Evolutionary conservation across 495 filamentous ascomycete genomes (phyloP).

Genomic region (Aspergillus campestris): DNA sequence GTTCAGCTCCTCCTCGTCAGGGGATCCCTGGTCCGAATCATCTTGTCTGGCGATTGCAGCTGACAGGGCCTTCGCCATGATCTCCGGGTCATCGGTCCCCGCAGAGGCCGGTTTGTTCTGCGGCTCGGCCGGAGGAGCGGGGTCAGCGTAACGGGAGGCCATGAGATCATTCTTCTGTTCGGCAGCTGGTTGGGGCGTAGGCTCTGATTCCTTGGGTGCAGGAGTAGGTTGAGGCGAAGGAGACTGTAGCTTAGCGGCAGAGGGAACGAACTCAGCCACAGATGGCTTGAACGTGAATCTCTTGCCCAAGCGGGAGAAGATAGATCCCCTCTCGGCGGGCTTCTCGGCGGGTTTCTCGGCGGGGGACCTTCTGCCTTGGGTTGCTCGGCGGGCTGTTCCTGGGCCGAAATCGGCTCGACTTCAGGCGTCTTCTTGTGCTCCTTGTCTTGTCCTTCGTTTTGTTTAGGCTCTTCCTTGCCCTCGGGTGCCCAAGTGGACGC

Average conservation of each 20-base stretch:
- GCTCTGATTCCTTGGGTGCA: conserved; percentile 3
- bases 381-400: neutral
- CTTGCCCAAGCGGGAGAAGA: conserved; percentile 58
- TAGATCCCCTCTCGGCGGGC: conserved; percentile 13
- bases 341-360: conserved; percentile 12
- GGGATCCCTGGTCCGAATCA: conserved; percentile 30
- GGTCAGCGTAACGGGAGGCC: conserved; percentile 33
- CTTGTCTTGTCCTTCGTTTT: conserved; percentile 27
- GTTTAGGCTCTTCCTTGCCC: conserved; percentile 29
- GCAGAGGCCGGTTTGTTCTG: conserved; percentile 9
- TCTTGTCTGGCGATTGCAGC: conserved; percentile 6
- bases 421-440: conserved; percentile 6
- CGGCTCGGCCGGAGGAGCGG: conserved; percentile 14
- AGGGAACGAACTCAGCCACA: conserved; percentile 38
- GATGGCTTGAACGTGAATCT: conserved; percentile 55
- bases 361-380: neutral
- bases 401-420: neutral
- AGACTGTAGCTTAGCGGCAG: conserved; percentile 25
- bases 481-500: conserved; percentile 37
- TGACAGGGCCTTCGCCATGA: conserved; percentile 3
- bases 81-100: conserved; percentile 2
- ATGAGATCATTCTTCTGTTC: conserved; percentile 20
- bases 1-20: conserved; percentile 73
- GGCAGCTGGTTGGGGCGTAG: conserved; percentile 2
- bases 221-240: conserved; percentile 1